Conservation (phyloP, 225 moss, liverwort and hornwort genomes). For the Climacium dendroides region DNA sequence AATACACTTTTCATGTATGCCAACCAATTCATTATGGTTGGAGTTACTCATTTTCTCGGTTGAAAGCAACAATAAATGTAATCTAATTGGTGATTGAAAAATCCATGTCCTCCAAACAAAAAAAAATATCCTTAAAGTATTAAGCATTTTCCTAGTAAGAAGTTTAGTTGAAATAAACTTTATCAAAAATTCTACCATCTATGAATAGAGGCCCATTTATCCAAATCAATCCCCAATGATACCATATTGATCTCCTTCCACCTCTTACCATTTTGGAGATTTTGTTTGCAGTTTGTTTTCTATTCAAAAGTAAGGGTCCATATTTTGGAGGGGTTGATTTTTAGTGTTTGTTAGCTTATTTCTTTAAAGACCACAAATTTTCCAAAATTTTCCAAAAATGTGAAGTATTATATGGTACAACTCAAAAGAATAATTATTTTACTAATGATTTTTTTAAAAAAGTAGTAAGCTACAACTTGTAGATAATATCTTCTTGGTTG, state of each 20-base stretch:
- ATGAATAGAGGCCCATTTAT: too few relatives aligned
- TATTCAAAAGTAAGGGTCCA: not conserved
- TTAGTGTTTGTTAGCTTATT: not conserved
- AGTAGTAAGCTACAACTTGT: too few relatives aligned
- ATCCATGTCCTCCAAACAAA: not conserved
- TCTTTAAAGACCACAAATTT: fast-evolving
- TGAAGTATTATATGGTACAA: not conserved
- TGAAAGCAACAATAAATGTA: too few relatives aligned
- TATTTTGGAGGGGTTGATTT: not conserved
- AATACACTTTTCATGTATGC: not conserved
- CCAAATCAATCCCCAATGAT: too few relatives aligned
- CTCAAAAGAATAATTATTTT: fast-evolving
- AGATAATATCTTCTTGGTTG: fast-evolving
- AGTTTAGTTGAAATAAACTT: too few relatives aligned
- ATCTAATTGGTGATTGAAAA: too few relatives aligned
- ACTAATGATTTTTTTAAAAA: too few relatives aligned
- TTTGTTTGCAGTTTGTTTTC: too few relatives aligned
- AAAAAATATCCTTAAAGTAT: not conserved
- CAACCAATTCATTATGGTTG: not conserved
- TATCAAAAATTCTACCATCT: too few relatives aligned
- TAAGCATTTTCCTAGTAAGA: not conserved
- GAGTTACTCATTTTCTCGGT: too few relatives aligned
- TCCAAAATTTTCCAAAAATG: not conserved
- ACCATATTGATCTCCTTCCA: not conserved
- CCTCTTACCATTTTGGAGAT: not conserved